A percentile compares a stretch with the other conserved stretches of the same genome.
phyloP scores from a whole-genome alignment of 2,329 filamentous ascomycete genomes.

The Xylariaceae sp. region DNA sequence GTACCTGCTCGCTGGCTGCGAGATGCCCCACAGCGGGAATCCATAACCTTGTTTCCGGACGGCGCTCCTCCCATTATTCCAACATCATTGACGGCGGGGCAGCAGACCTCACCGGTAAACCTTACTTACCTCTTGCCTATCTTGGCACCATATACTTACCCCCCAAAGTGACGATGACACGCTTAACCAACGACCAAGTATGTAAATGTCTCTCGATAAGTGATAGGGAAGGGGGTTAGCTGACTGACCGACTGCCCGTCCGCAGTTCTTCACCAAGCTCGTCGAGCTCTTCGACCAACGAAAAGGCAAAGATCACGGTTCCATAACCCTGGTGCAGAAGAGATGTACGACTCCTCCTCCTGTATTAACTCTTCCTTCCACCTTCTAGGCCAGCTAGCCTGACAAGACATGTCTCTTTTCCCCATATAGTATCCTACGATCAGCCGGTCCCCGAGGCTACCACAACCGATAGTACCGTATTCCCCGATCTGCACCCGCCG shows the following conservation, averaged over 20 bases:
- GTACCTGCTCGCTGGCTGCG: neutral
- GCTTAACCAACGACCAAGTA: slow-evolving; percentile 66
- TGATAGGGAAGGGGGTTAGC: neutral
- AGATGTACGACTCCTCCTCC: slow-evolving; percentile 63
- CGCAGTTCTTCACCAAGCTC: slow-evolving; percentile 74
- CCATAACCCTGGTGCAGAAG: slow-evolving; percentile 77
- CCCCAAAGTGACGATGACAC: slow-evolving; percentile 41
- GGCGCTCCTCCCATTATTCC: slow-evolving; percentile 3
- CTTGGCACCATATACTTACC: too few species aligned
- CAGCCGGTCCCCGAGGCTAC: slow-evolving; percentile 48
- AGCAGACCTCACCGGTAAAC: neutral
- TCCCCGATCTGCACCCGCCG: slow-evolving; percentile 62
- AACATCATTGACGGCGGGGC: slow-evolving; percentile 9
- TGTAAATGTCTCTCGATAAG: neutral
- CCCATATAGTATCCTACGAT: slow-evolving; percentile 45
- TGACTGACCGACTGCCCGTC: slow-evolving; percentile 4
- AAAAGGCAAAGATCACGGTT: slow-evolving; percentile 71
- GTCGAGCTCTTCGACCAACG: slow-evolving; percentile 67
- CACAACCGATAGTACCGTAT: slow-evolving; percentile 50
- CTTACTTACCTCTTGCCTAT: too few species aligned
- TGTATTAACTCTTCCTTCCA: neutral
- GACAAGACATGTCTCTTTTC: neutral
- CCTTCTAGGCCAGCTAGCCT: neutral
- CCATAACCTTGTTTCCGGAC: slow-evolving; percentile 2
- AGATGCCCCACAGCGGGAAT: slow-evolving; percentile 21